Conservation (phyloP, 352 stramenopile species). For the Pythium chondricola region DNA sequence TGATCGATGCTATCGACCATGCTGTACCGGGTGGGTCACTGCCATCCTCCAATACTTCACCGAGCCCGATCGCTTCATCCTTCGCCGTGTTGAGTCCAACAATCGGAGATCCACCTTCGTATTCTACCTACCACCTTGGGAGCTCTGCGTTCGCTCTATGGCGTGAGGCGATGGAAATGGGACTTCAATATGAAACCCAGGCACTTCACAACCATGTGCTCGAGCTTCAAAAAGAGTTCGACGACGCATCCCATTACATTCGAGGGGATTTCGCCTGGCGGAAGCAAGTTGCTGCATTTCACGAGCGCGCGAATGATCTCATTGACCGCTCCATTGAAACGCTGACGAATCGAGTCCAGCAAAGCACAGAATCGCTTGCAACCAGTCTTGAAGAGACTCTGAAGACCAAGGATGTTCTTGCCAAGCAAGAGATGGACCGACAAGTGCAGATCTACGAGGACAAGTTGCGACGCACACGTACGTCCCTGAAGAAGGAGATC, state of each 20-base stretch:
- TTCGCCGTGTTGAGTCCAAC: too few relatives aligned
- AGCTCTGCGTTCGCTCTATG: conserved; percentile 28
- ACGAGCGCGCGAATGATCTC: conserved; percentile 41
- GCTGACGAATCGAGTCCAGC: conserved; percentile 20
- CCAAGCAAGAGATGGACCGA: conserved; percentile 29
- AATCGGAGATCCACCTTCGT: too few relatives aligned
- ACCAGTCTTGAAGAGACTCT: conserved; percentile 35
- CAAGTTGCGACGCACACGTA: conserved; percentile 41
- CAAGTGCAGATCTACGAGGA: conserved; percentile 43
- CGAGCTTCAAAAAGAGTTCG: conserved; percentile 39
- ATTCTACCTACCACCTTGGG: conserved; percentile 8
- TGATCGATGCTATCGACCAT: too few relatives aligned
- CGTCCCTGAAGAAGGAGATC: conserved; percentile 55
- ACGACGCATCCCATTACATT: conserved; percentile 49
- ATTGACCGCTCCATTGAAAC: conserved; percentile 19
- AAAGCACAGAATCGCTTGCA: conserved; percentile 26
- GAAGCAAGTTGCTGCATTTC: conserved; percentile 39
- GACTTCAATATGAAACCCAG: conserved; percentile 19
- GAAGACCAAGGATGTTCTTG: conserved; percentile 23
- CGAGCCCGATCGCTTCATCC: too few relatives aligned
- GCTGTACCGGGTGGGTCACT: too few relatives aligned
- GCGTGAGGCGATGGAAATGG: conserved; percentile 27
- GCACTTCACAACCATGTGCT: conserved; percentile 27
- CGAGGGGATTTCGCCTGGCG: conserved; percentile 58
- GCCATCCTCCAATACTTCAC: too few relatives aligned